phyloP scores from a whole-genome alignment of 768 basidiomycete species.

The Coprinopsis strossmayeri region DNA sequence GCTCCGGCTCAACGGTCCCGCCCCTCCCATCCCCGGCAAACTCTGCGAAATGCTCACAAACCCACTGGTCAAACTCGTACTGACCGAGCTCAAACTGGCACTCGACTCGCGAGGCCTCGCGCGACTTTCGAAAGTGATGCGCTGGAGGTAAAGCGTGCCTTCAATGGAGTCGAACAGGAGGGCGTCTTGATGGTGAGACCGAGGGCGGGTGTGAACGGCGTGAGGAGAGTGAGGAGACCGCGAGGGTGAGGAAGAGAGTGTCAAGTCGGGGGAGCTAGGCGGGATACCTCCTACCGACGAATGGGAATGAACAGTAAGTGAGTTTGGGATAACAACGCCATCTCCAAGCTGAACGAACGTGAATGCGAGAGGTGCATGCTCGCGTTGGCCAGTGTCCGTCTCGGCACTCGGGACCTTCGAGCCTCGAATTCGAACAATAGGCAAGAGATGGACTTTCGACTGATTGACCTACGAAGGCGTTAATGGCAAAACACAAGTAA shows the following conservation, averaged over 20 bases:
- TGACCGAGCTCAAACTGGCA: constrained; percentile 15
- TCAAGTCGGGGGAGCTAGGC: constrained; percentile 6
- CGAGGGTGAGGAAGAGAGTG: constrained; percentile 17
- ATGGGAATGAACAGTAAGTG: neutral
- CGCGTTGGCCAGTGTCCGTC: constrained; percentile 12
- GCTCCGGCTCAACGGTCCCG: constrained; percentile 30
- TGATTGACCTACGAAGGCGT: constrained; percentile 31
- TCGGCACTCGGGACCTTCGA: constrained; percentile 17
- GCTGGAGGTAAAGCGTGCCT: constrained; percentile 47
- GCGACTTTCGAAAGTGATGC: constrained; percentile 40
- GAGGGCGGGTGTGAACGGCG: constrained; percentile 18
- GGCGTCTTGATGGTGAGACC: constrained; percentile 50
- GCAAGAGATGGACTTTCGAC: constrained; percentile 44
- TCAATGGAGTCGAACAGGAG: constrained; percentile 61
- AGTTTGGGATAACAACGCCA: constrained; percentile 22
- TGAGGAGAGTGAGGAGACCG: neutral
- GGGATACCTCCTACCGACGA: too few species aligned
- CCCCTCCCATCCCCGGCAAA: constrained; percentile 45
- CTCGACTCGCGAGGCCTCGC: constrained; percentile 14
- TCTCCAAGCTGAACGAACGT: constrained; percentile 42
- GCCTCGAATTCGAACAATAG: constrained; percentile 49
- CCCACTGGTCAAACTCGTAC: constrained; percentile 19
- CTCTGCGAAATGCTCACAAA: constrained; percentile 43
- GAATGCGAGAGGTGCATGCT: constrained; percentile 42
- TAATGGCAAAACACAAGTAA: neutral